Evolutionary conservation across 2,329 filamentous ascomycete species (phyloP).

Genomic region (Hymenoscyphus fructigenus): DNA sequence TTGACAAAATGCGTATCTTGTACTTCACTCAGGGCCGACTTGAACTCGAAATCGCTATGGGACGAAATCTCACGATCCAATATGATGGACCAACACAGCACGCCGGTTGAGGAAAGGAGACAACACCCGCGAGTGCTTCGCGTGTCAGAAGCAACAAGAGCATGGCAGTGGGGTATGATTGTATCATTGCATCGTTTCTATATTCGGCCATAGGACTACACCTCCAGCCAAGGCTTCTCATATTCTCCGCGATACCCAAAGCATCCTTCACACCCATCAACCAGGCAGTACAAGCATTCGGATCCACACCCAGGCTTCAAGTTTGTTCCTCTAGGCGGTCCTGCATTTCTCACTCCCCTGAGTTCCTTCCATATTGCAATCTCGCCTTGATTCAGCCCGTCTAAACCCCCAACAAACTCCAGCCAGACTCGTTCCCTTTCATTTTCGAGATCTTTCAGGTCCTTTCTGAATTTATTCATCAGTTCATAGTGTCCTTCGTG

Average conservation of each 20-base stretch:
- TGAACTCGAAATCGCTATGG: too few relatives aligned
- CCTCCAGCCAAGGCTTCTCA: conserved; percentile 6
- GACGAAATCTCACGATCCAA: too few relatives aligned
- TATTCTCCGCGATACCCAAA: neutral
- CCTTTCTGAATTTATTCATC: neutral
- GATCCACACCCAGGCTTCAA: neutral
- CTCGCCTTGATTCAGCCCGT: conserved; percentile 6
- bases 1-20: neutral
- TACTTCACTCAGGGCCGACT: neutral
- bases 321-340: neutral
- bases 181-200: neutral
- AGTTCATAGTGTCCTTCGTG: conserved; percentile 5
- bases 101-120: too few relatives aligned
- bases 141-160: too few relatives aligned
- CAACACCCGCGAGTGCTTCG: too few relatives aligned
- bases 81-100: too few relatives aligned
- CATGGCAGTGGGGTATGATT: too few relatives aligned
- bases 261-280: conserved; percentile 6
- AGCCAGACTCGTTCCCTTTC: conserved; percentile 8
- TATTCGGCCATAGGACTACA: neutral
- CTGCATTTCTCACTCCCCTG: conserved; percentile 1
- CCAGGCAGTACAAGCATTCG: conserved; percentile 7
- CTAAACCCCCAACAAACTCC: conserved; percentile 11
- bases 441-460: conserved; percentile 8
- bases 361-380: conserved; percentile 8